Conservation (phyloP, 352 stramenopile species). For the Phytopythium aichiense region DNA sequence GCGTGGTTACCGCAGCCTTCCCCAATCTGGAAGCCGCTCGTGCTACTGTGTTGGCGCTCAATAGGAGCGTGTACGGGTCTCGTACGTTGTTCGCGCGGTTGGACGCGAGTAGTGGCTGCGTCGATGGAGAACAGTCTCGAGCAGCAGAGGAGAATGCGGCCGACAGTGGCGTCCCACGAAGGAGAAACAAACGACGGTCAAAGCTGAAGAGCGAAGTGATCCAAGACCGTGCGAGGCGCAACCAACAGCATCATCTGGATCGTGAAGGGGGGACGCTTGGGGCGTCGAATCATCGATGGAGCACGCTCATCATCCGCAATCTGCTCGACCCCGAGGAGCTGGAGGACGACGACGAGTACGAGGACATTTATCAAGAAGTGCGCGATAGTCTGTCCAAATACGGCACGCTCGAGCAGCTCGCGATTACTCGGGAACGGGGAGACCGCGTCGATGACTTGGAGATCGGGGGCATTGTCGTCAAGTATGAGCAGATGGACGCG, state of each 20-base stretch:
- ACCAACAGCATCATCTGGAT: not conserved
- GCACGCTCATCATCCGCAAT: not conserved
- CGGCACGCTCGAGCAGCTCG: not conserved
- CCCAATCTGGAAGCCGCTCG: not conserved
- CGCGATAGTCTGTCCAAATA: not conserved
- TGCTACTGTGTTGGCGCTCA: not conserved
- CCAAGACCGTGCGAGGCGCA: not conserved
- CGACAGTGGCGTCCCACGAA: not conserved
- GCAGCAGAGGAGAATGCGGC: not conserved
- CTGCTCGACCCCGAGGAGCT: conserved; percentile 7
- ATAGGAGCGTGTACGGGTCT: not conserved
- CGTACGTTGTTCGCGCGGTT: not conserved
- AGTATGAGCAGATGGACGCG: not conserved
- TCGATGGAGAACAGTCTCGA: not conserved
- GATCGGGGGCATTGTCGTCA: not conserved
- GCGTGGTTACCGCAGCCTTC: not conserved
- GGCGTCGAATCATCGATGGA: not conserved
- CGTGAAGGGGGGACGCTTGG: too few relatives aligned
- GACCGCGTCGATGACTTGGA: not conserved
- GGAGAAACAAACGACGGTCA: conserved; percentile 1
- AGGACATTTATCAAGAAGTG: not conserved
- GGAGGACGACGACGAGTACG: conserved; percentile 6
- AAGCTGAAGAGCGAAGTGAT: not conserved
- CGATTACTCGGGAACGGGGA: not conserved
- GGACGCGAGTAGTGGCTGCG: not conserved